Percentiles rank a stretch among this genome's conserved stretches.
Conservation (phyloP, 2,329 filamentous ascomycete genomes). For the Atkinsonella texensis region DNA sequence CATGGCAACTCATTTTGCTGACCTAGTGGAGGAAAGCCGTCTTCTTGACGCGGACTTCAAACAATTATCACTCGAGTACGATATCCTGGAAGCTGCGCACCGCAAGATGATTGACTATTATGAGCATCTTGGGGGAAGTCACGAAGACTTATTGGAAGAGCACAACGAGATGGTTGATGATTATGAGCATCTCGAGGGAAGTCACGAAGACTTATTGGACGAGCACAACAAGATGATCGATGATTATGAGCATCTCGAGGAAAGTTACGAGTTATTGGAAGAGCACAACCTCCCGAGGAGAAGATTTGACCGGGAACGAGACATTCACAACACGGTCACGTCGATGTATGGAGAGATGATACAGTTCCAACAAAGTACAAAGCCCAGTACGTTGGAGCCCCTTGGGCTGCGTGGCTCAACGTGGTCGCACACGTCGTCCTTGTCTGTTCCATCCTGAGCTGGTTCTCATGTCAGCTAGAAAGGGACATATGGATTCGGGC, state of each 20-base stretch:
- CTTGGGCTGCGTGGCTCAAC: background rate
- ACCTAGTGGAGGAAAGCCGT: background rate
- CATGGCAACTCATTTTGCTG: background rate
- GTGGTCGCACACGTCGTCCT: conserved; percentile 7
- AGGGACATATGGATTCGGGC: conserved; percentile 18
- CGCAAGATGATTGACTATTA: background rate
- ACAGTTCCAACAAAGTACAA: background rate
- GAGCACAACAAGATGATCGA: too few relatives aligned
- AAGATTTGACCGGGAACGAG: background rate
- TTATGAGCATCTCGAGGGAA: background rate
- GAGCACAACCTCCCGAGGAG: background rate
- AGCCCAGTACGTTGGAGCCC: background rate
- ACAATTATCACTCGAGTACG: background rate
- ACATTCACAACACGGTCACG: background rate
- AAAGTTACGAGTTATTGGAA: background rate
- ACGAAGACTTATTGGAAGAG: background rate
- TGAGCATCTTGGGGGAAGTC: background rate
- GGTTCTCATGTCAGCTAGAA: conserved; percentile 12
- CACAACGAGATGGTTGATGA: background rate
- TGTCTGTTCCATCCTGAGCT: conserved; percentile 9
- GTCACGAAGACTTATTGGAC: too few relatives aligned
- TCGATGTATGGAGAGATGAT: background rate
- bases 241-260: too few relatives aligned
- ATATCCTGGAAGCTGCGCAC: background rate
- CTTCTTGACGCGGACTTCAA: background rate